Evolutionary conservation across 1,284 basidiomycete species (phyloP), one percentile per base, ranked within the genome.

Genomic region (Pulveroboletus sp.): DNA sequence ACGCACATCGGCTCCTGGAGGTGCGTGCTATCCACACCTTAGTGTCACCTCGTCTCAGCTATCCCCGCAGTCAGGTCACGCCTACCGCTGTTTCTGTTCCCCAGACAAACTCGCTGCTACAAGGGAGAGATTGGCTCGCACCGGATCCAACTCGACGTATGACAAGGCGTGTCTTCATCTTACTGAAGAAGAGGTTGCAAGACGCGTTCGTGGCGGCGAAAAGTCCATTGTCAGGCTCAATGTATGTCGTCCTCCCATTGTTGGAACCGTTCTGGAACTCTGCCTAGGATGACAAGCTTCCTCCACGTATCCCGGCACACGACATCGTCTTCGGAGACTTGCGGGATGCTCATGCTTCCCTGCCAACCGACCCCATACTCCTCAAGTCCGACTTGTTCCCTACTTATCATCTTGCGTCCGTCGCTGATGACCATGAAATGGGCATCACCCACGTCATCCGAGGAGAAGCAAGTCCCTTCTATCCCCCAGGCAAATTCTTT

Each of bases 351-450:
- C 88, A 90, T 64, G 80, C 83, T 12, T 91, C 88, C 0, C 74
- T 92, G 1, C 83, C 87, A 12, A 97, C 96, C 31, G 96, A 99
- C 70, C 94, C 95, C 14, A 85, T 99, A 51, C 77, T 99, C 2
- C 78, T 98, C 62, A 99, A 99, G 74, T 89, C 90, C 1, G 96
- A 99, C 71, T 79, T 85, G 0, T 96, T 91, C 72, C 97, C 97
- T 2, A 99, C 97, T 0, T 99, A 99, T 70, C 97, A 99, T 63
- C 83, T 99, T 3, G 96, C 97, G 0, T 96, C 87, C 31, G 92
- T 99, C 0, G 92, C 97, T 0, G 97, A 99, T 63, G 97, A 99
- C 74, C 86, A 94, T 66, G 85, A 89, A 64, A 99, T 99, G 97
- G 86, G 86, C 1, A 94, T 99, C 43, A 93, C 94, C 0, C 96